Evolutionary conservation across 2,329 filamentous ascomycete genomes (phyloP), one percentile per base, ranked within the genome.

Genomic region (Diaporthe vaccinii): DNA sequence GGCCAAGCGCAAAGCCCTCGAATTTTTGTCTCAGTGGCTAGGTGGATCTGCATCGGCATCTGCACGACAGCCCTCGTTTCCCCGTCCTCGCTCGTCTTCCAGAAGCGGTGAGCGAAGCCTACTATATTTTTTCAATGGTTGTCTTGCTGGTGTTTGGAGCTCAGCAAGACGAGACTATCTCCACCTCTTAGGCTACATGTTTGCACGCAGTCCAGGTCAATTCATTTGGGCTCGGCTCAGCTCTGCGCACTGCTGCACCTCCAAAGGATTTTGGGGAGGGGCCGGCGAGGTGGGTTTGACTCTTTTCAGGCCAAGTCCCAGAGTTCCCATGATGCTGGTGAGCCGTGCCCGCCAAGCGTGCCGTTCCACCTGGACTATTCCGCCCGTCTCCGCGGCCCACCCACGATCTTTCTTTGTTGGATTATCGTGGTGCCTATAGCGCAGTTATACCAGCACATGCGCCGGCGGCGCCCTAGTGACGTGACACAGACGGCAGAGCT

Each of bases 31-130:
- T 69, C 49, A 20, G 34, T 39, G n/a, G 34, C 22, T 46, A 53
- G 65, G 46, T 17, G 31, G 34, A 25, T 49, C 44, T 49, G 61
- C 61, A 12, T 36, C 65, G 34, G 65, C 65, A 39, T n/a, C 61
- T 68, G 15, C 34, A 39, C 34, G 10, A 34, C 65, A 53, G 46
- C 65, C 31, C 46, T 55, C 34, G 14, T 25, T 49, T 69, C 22
- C 34, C 46, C 22, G 46, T 22, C 62, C 41, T n/a, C 62, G 22
- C 46, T 68, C 31, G 65, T 41, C 65, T 41, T 51, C 46, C 65
- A 55, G 65, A 55, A 69, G 65, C 65, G 65, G 65, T 69, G 65
- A 69, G 49, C n/a, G 65, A 69, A 41, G 17, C 22, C 46, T 68
- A 46, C 22, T 17, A 4, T 44, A 44, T 61, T 17, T 28, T 58